A percentile compares a stretch with the other conserved stretches of the same genome.
Conservation (phyloP, 1,139 yeast genomes). For the Hansenula sp. region DNA sequence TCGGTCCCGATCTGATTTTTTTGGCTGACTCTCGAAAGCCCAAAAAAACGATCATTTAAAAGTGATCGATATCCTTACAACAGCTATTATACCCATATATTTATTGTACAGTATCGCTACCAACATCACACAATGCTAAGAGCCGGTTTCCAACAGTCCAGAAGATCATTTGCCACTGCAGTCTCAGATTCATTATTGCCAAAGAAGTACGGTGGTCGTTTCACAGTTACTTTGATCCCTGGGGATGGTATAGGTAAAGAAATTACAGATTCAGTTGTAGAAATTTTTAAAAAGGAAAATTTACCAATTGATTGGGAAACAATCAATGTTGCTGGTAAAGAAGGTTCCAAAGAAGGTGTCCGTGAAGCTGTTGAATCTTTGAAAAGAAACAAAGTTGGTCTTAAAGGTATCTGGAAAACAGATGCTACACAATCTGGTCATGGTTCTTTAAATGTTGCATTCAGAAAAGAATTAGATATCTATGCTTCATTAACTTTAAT, state of each 20-base stretch:
- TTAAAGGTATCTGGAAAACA: constrained; percentile 93
- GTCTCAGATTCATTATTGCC: constrained; percentile 62
- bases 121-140: constrained; percentile 15
- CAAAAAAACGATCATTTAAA: too few relatives aligned
- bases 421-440: constrained; percentile 71
- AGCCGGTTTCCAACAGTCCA: constrained; percentile 18
- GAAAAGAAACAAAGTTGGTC: constrained; percentile 95
- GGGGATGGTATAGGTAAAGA: constrained; percentile 97
- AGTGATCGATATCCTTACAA: too few relatives aligned
- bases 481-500: constrained; percentile 91
- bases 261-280: constrained; percentile 89
- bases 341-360: constrained; percentile 54
- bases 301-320: constrained; percentile 96
- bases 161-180: constrained; percentile 36
- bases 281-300: constrained; percentile 74
- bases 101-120: too few relatives aligned
- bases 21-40: too few relatives aligned
- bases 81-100: too few relatives aligned
- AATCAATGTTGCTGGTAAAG: constrained; percentile 80
- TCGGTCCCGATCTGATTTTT: too few relatives aligned
- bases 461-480: constrained; percentile 93
- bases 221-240: constrained; percentile 89
- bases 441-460: constrained; percentile 89
- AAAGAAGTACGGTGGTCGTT: constrained; percentile 92
- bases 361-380: constrained; percentile 87